Evolutionary conservation across 805 yeast genomes (phyloP).

Genomic region (Groenewaldozyma salmanticensis): DNA sequence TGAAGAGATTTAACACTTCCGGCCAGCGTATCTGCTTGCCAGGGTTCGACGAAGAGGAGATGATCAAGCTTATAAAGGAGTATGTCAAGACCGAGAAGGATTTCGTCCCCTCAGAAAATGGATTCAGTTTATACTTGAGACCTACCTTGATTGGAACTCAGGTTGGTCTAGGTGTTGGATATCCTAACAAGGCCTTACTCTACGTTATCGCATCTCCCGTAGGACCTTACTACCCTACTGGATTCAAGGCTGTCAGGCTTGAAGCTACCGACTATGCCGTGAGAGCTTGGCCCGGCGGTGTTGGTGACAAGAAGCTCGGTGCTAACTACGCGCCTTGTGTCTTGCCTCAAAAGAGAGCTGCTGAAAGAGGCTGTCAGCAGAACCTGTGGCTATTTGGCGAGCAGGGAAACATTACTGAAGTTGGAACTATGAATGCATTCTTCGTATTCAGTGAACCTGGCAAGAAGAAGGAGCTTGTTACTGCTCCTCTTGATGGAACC

Average conservation of each 20-base stretch:
- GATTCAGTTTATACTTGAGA: conserved; percentile 86
- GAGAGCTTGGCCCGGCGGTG: conserved; percentile 99
- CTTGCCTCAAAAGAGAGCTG: conserved; percentile 84
- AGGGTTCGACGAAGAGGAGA: conserved; percentile 67
- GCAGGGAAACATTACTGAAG: conserved; percentile 83
- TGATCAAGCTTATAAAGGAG: conserved; percentile 65
- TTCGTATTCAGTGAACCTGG: conserved; percentile 67
- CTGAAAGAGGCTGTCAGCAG: conserved; percentile 86
- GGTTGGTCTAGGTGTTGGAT: conserved; percentile 75
- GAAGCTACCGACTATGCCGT: conserved; percentile 95
- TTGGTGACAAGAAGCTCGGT: conserved; percentile 92
- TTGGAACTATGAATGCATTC: conserved; percentile 95
- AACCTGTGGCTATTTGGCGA: conserved; percentile 95
- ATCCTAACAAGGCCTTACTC: conserved; percentile 72
- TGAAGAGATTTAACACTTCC: conserved; percentile 82
- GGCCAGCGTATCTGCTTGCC: conserved; percentile 88
- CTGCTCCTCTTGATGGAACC: conserved; percentile 97
- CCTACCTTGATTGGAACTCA: conserved; percentile 95
- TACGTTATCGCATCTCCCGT: conserved; percentile 91
- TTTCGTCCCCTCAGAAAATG: conserved; percentile 76
- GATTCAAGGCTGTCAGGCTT: conserved; percentile 88
- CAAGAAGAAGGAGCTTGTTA: conserved; percentile 77
- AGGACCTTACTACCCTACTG: conserved; percentile 91
- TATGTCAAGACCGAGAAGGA: conserved; percentile 63
- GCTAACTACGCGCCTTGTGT: conserved; percentile 97